Conservation (phyloP, 306 rosid genomes). For the Pyrus bretschneideri region DNA sequence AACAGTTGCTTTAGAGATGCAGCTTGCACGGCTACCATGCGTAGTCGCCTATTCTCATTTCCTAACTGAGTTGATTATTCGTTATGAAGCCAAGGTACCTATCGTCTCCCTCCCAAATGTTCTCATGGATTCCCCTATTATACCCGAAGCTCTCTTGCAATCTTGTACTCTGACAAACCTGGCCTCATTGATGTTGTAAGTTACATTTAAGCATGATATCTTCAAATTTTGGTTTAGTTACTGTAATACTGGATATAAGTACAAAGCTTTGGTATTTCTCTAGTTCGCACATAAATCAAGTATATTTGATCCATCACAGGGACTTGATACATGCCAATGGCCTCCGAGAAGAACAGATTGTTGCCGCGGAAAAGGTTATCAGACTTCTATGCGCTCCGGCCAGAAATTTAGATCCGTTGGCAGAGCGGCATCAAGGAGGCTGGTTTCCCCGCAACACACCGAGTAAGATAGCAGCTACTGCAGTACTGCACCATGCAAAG, state of each 20-base stretch:
- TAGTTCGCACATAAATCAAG: not conserved
- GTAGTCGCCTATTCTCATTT: slow-evolving; percentile 77
- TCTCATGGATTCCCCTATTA: slow-evolving; percentile 59
- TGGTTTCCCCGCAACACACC: slow-evolving; percentile 34
- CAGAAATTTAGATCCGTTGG: slow-evolving; percentile 9
- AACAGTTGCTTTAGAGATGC: slow-evolving; percentile 73
- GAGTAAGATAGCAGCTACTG: slow-evolving; percentile 64
- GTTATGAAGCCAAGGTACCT: slow-evolving; percentile 52
- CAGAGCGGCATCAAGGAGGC: slow-evolving; percentile 12
- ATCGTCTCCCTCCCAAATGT: slow-evolving; percentile 82
- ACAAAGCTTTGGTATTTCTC: not conserved
- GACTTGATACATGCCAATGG: slow-evolving; percentile 35
- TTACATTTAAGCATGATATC: not conserved
- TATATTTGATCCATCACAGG: slow-evolving; percentile 33
- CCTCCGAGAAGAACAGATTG: slow-evolving; percentile 51
- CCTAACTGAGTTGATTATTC: slow-evolving; percentile 72
- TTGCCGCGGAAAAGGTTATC: slow-evolving; percentile 53
- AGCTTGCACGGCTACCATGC: slow-evolving; percentile 82
- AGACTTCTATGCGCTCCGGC: slow-evolving; percentile 55
- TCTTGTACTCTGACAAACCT: slow-evolving; percentile 55
- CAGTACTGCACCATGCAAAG: slow-evolving; percentile 44
- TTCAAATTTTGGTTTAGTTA: not conserved
- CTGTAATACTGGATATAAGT: not conserved
- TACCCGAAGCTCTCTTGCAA: slow-evolving; percentile 78
- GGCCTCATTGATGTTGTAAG: slow-evolving; percentile 48